Conservation (phyloP, 495 filamentous ascomycete genomes). For the Hypoxylon cercidicola region DNA sequence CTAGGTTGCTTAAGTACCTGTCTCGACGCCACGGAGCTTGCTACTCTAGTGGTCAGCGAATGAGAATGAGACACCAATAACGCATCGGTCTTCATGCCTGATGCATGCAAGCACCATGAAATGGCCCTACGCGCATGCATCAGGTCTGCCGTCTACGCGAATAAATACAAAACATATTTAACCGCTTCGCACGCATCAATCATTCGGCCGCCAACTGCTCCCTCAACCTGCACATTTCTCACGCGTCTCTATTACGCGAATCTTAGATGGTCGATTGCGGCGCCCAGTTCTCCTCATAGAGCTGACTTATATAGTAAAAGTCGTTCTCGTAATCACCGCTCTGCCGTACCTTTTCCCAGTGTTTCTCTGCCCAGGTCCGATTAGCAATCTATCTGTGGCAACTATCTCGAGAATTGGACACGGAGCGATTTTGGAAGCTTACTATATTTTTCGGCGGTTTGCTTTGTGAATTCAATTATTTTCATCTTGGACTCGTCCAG, state of each 20-base stretch:
- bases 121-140: not conserved
- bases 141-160: not conserved
- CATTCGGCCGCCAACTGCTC: conserved; percentile 5
- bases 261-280: conserved; percentile 53
- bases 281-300: conserved; percentile 62
- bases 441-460: conserved; percentile 52
- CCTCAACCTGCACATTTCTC: conserved; percentile 5
- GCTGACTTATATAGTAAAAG: conserved; percentile 62
- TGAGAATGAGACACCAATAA: conserved; percentile 1
- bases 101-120: conserved; percentile 12
- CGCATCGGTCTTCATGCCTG: conserved; percentile 13
- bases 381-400: conserved; percentile 27
- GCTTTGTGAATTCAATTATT: conserved; percentile 53
- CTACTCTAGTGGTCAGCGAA: not conserved
- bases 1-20: not conserved
- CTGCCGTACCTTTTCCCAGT: conserved; percentile 53
- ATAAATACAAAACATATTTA: conserved; percentile 3
- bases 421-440: conserved; percentile 36
- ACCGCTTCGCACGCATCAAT: conserved; percentile 11
- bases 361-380: conserved; percentile 43
- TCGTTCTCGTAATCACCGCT: conserved; percentile 57
- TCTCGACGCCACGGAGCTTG: not conserved
- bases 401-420: not conserved
- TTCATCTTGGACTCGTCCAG: conserved; percentile 53
- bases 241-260: conserved; percentile 2